A percentile compares a stretch with the other conserved stretches of the same genome.
These are phyloP conservation scores for Eimeria sp. DNA, from an alignment of 169 alveolate species.

Conservation along the genomic window DNA sequence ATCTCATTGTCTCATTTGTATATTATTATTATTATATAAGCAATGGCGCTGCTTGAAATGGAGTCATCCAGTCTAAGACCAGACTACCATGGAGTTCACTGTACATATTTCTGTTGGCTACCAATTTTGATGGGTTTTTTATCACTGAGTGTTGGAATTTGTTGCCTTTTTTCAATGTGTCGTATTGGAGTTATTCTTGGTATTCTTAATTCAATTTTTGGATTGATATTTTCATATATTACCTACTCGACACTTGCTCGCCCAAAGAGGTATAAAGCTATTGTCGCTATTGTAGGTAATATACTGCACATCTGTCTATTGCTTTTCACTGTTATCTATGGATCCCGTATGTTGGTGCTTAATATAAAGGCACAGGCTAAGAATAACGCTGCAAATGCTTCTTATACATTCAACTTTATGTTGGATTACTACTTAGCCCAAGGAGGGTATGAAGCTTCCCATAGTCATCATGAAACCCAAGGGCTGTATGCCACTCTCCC, in stretches of 20 bases:
- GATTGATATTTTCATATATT: neutral
- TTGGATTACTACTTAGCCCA: neutral
- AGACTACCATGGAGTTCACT: constrained; percentile 3
- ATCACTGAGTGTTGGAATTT: constrained; percentile 14
- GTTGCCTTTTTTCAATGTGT: constrained; percentile 27
- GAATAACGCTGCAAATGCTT: constrained; percentile 6
- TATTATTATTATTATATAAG: no score
- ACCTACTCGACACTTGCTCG: constrained; percentile 1
- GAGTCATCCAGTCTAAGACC: neutral
- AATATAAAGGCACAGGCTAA: neutral
- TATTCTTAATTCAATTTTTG: neutral
- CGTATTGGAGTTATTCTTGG: neutral
- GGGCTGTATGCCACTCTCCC: neutral
- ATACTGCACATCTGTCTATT: neutral
- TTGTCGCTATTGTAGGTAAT: constrained; percentile 8
- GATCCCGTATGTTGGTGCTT: neutral
- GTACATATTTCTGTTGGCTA: constrained; percentile 23
- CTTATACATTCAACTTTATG: neutral
- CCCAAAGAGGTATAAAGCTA: constrained; percentile 33
- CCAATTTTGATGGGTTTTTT: constrained; percentile 24
- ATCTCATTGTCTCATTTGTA: neutral
- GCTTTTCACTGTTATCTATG: neutral
- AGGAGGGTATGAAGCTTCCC: neutral
- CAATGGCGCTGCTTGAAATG: neutral
- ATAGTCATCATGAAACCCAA: neutral